Percentiles rank a stretch among this genome's conserved stretches.
Evolutionary conservation across 176 grass and related monocot species (phyloP).

Genomic region (Typha latifolia): DNA sequence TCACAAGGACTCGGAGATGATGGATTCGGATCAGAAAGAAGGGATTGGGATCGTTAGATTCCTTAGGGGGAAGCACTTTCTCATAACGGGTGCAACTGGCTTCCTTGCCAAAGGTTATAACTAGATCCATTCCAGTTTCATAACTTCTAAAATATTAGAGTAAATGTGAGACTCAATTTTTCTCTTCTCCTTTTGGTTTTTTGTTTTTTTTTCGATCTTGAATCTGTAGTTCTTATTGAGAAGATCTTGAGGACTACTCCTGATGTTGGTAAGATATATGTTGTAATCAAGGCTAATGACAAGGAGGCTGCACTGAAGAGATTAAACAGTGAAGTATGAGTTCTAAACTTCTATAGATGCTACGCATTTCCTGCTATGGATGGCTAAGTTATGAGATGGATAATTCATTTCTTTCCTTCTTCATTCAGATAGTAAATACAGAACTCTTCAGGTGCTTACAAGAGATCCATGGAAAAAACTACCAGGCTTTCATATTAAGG

Average conservation of each 20-base stretch:
- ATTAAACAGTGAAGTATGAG: slow-evolving; percentile 46
- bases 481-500: slow-evolving; percentile 38
- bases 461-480: slow-evolving; percentile 64
- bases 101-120: slow-evolving; percentile 80
- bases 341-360: not conserved
- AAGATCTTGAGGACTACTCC: slow-evolving; percentile 72
- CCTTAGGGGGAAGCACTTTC: slow-evolving; percentile 66
- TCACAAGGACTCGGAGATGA: not conserved
- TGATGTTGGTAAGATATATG: slow-evolving; percentile 80
- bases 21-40: not conserved
- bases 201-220: not conserved
- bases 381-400: not conserved
- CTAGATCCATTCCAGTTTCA: not conserved
- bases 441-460: slow-evolving; percentile 61
- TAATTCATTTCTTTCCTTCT: not conserved
- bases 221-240: slow-evolving; percentile 61
- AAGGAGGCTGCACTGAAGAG: slow-evolving; percentile 47
- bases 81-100: slow-evolving; percentile 82
- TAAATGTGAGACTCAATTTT: not conserved
- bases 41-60: slow-evolving; percentile 64
- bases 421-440: slow-evolving; percentile 43
- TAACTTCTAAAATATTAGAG: not conserved
- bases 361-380: not conserved
- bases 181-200: not conserved
- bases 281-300: slow-evolving; percentile 81